Conservation (phyloP, 2,329 filamentous ascomycete species). For the Trichophaea hybrida region DNA sequence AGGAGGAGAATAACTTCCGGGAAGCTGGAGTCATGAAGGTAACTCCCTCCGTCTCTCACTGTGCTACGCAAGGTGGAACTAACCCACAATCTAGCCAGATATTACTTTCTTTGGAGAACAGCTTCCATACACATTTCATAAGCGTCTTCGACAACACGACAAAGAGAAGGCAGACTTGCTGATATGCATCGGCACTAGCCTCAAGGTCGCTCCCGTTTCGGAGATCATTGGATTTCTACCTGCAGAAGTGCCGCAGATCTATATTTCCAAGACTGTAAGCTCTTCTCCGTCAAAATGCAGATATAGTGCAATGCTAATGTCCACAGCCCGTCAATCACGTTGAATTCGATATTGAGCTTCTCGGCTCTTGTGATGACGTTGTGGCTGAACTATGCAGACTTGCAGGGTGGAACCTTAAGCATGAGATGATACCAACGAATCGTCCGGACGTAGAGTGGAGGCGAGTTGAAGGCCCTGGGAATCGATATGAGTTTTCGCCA, state of each 20-base stretch:
- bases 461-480: background rate
- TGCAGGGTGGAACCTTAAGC: conserved; percentile 60
- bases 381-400: conserved; percentile 73
- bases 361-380: conserved; percentile 89
- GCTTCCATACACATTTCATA: conserved; percentile 69
- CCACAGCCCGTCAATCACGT: conserved; percentile 62
- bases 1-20: conserved; percentile 30
- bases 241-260: conserved; percentile 71
- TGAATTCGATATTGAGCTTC: conserved; percentile 87
- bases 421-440: conserved; percentile 66
- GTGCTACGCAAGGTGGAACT: background rate
- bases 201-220: conserved; percentile 90
- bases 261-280: conserved; percentile 61
- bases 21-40: conserved; percentile 33
- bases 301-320: conserved; percentile 5
- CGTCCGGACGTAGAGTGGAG: conserved; percentile 32
- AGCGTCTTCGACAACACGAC: conserved; percentile 68
- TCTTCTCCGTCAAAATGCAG: background rate
- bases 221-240: conserved; percentile 76
- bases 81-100: conserved; percentile 50
- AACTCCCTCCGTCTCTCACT: background rate
- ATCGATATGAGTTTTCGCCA: background rate
- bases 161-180: conserved; percentile 70
- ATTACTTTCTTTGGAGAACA: conserved; percentile 96
- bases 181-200: conserved; percentile 86